Conservation (phyloP, 306 rosid species). For the Cicer cuneatum region DNA sequence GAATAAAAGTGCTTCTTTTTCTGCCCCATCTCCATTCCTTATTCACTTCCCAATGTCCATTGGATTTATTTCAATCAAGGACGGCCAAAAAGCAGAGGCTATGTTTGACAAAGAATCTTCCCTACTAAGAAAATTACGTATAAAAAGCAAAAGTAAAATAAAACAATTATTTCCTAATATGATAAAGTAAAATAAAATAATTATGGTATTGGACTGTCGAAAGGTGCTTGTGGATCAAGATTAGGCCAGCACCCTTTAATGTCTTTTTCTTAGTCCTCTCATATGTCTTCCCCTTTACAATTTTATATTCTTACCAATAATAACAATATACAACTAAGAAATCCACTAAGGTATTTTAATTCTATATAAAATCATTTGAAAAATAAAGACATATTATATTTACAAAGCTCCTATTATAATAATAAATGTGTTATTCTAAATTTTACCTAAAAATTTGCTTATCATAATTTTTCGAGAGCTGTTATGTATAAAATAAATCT, state of each 20-base stretch:
- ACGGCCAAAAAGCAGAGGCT: slow-evolving; percentile 51
- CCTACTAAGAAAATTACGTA: slow-evolving; percentile 42
- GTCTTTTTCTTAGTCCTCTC: slow-evolving; percentile 3
- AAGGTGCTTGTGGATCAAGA: slow-evolving; percentile 70
- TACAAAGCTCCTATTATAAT: not conserved
- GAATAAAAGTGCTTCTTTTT: slow-evolving; percentile 37
- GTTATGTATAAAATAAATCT: too few relatives aligned
- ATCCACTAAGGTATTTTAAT: slow-evolving; percentile 22
- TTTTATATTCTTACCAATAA: slow-evolving; percentile 8
- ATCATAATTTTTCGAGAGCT: too few relatives aligned
- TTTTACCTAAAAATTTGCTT: too few relatives aligned
- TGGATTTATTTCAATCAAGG: slow-evolving; percentile 40
- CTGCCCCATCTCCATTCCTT: slow-evolving; percentile 20
- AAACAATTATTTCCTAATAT: slow-evolving; percentile 35
- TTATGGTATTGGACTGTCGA: slow-evolving; percentile 41
- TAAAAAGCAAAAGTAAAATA: slow-evolving; percentile 16
- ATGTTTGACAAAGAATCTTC: slow-evolving; percentile 56
- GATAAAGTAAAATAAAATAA: slow-evolving; percentile 49
- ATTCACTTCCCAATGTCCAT: slow-evolving; percentile 10
- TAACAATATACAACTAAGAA: slow-evolving; percentile 41
- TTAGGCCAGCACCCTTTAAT: slow-evolving; percentile 50
- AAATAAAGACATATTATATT: not conserved
- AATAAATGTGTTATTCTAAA: not conserved
- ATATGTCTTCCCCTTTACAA: slow-evolving; percentile 23
- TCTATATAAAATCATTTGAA: not conserved